Evolutionary conservation across 768 basidiomycete genomes (phyloP).

Genomic region (Leccinum fibrillosum): DNA sequence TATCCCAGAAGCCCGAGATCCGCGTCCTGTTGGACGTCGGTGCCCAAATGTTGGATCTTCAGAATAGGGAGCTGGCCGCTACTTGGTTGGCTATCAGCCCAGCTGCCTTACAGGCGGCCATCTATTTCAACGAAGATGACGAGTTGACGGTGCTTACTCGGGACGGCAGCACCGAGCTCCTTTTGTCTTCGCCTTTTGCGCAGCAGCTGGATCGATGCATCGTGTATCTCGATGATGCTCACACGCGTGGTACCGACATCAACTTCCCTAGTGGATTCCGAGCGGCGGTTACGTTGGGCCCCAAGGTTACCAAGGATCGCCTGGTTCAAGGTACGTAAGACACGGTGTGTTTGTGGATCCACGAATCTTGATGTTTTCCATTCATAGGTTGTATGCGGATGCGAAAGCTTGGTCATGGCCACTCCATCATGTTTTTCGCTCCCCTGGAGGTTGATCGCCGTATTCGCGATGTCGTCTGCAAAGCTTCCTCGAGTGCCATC

Average conservation of each 20-base stretch:
- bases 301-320: constrained; percentile 37
- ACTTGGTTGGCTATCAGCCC: constrained; percentile 36
- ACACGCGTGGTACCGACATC: constrained; percentile 39
- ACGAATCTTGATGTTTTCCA: neutral
- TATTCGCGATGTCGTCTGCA: constrained; percentile 31
- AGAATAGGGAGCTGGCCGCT: constrained; percentile 38
- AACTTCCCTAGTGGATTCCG: constrained; percentile 33
- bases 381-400: constrained; percentile 51
- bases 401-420: constrained; percentile 45
- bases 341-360: no score
- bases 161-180: constrained; percentile 27
- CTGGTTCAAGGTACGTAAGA: constrained; percentile 34
- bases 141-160: constrained; percentile 32
- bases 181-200: constrained; percentile 32
- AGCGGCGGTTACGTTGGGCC: constrained; percentile 38
- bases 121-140: constrained; percentile 33
- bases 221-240: constrained; percentile 39
- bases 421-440: constrained; percentile 48
- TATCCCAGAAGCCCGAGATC: constrained; percentile 36
- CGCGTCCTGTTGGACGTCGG: constrained; percentile 54
- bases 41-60: constrained; percentile 52
- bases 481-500: neutral
- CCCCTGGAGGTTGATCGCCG: constrained; percentile 37
- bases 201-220: constrained; percentile 35
- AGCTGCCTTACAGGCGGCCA: constrained; percentile 22